Base-by-base conservation (phyloP, 2,329 filamentous ascomycete species). In the Sporothrix dimorphospora region DNA sequence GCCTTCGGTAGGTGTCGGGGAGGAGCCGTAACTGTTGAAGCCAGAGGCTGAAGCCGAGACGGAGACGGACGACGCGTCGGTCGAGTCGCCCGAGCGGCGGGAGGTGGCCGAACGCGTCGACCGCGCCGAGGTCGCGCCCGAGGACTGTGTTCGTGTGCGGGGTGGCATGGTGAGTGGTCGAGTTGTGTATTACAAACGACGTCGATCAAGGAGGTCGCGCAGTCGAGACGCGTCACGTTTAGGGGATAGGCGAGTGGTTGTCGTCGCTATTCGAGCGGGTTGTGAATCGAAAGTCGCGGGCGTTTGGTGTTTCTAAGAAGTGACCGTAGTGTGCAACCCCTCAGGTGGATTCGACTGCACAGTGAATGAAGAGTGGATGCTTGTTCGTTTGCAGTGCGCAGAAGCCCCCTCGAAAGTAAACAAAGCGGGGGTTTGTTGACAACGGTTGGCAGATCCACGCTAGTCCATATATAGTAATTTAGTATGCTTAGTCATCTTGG, bases 71-170 rank as follows among this genome's bases (percentile, higher is more conserved):
- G 71, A 68, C 14, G 63, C 45, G 30, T 68, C 47, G 9, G 51
- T 14, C 19, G 72, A 72, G 14, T 34, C 63, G 24, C 47, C 71
- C 5, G 73, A 70, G 21, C 69, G 71, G 4, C 73, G 73, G 5
- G 73, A 68, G 8, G 66, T 16, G 4, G 45, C 51, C 11, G 74
- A 71, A 6, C 73, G 71, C 24, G 69, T 51, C 45, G 74, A 75
- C 4, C 73, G 71, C 12, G 69, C 47, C 38, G 74, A 75, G 11
- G 69, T 9, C n/a, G 71, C 69, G n/a, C 71, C 72, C 7, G 72
- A 72, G 2, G 71, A 65, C 16, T 72, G 65, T 16, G 57, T 66
- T 63, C 69, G 30, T 16, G 72, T 69, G 42, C 71, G 72, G 1
- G 69, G 73, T 24, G 69, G 47, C 69, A 71, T 71, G 24, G 16